phyloP scores from a whole-genome alignment of 2,329 filamentous ascomycete genomes.

The Aspergillus novoparasiticus region DNA sequence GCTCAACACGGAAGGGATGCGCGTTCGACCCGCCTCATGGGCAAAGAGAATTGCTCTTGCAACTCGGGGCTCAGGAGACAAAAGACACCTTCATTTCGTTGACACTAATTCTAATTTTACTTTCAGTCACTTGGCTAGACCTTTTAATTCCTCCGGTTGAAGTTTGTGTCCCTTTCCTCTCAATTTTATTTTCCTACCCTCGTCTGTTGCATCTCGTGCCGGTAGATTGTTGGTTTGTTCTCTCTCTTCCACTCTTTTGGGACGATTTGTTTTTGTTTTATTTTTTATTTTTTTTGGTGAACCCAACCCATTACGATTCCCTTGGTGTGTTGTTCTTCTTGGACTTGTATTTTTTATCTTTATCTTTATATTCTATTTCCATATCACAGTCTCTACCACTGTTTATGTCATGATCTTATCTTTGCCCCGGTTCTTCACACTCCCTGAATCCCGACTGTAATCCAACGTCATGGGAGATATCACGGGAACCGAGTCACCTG shows the following conservation, averaged over 20 bases:
- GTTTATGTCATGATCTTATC: constrained; percentile 19
- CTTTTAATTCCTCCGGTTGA: constrained; percentile 1
- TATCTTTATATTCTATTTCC: not conserved
- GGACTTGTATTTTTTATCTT: constrained; percentile 1
- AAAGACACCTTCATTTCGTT: not conserved
- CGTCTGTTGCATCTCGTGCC: not conserved
- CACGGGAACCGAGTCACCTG: constrained; percentile 33
- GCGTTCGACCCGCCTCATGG: constrained; percentile 12
- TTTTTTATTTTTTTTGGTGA: not conserved
- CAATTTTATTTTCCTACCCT: not conserved
- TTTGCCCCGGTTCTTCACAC: constrained; percentile 1
- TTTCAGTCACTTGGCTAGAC: constrained; percentile 6
- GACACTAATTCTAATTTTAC: not conserved
- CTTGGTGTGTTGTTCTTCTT: not conserved
- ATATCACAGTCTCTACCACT: not conserved
- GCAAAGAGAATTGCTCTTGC: not conserved
- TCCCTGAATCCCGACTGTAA: constrained; percentile 24
- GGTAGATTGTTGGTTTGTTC: not conserved
- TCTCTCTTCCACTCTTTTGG: not conserved
- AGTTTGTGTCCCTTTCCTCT: constrained; percentile 7
- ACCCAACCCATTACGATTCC: not conserved
- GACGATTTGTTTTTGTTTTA: not conserved
- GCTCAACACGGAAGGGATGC: constrained; percentile 19
- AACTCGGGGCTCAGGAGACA: not conserved
- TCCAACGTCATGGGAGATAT: constrained; percentile 35